Base-by-base conservation (phyloP, 768 basidiomycete species). In the Panellus pusillus region DNA sequence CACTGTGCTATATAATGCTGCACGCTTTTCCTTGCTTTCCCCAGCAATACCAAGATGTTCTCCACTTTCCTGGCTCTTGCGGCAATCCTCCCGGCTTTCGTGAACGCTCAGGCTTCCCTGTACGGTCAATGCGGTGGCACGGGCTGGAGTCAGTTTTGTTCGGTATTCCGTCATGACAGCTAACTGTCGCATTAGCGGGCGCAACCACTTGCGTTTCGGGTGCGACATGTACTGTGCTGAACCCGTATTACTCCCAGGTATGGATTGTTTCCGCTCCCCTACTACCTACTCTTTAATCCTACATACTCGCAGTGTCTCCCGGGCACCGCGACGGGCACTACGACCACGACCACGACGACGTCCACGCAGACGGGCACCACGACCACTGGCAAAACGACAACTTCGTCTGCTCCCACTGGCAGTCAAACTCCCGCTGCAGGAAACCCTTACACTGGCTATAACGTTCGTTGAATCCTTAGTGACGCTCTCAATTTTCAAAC, bases 121-220 rank as follows among this genome's bases (percentile, higher is more conserved):
- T 83, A 66, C 44, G 78, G 73, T 8, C 83, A 83, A 61, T 84
- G 82, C 60, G 80, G 81, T 64, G 81, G 80, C 32, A 35, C 32
- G 32, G 32, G 32, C 9, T 35, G 32, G 32, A 4, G 32, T 35
- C 9, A 35, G 32, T 35, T 3, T 35, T 35, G 32, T 35, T 8
- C 3, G 8, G 3, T 35, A 14, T 35, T 14, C 14, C 6, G 6
- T 24, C 3, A 6, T 24, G 6, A 24, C 24, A 24, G 6, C 32
- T 35, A 35, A 35, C 32, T 35, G 32, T 35, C 11, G 32, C 32
- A 35, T 35, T 35, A 35, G 32, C 32, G 11, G 32, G 32, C 32
- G 32, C 32, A 14, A 35, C 32, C 32, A 35, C 32, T 14, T 35
- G 32, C 14, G 32, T 35, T 35, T 35, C 32, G 14, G 32, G 32